Evolutionary conservation across 1,139 yeast species (phyloP).

Genomic region (Candida tunisiensis): DNA sequence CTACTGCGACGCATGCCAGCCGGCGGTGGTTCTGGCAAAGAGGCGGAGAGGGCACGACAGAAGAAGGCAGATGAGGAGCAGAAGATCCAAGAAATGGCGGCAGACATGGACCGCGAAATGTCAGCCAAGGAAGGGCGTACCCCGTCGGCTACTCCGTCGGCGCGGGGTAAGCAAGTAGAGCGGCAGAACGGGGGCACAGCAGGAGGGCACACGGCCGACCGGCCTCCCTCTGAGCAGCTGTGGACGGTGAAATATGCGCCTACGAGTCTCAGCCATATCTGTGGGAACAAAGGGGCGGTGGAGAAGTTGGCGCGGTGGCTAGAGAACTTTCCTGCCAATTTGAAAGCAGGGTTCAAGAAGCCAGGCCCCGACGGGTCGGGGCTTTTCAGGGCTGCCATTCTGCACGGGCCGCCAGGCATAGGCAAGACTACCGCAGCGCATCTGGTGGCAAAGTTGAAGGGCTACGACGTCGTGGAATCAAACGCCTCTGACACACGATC

Average conservation of each 20-base stretch:
- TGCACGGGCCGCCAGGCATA: conserved; percentile 90
- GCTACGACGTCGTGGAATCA: conserved; percentile 68
- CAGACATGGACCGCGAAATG: conserved; percentile 22
- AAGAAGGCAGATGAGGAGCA: conserved; percentile 56
- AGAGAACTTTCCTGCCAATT: conserved; percentile 50
- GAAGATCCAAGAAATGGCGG: conserved; percentile 30
- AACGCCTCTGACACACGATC: conserved; percentile 93
- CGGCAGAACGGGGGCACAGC: conserved; percentile 38
- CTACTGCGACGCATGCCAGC: conserved; percentile 71
- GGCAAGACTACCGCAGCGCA: conserved; percentile 96
- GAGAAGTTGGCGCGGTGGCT: conserved; percentile 58
- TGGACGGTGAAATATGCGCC: conserved; percentile 98
- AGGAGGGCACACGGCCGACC: conserved; percentile 23
- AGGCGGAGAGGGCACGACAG: conserved; percentile 53
- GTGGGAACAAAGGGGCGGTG: conserved; percentile 80
- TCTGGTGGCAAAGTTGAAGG: conserved; percentile 61
- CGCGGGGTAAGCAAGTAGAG: conserved; percentile 35
- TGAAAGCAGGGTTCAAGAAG: conserved; percentile 36
- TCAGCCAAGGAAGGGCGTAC: conserved; percentile 1
- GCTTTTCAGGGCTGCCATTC: conserved; percentile 63
- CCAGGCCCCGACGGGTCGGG: conserved; percentile 40
- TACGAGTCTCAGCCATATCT: conserved; percentile 48
- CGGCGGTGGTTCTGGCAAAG: conserved; percentile 75
- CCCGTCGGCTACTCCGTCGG: conserved; percentile 3
- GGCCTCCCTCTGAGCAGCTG: conserved; percentile 17